Evolutionary conservation across 2,329 filamentous ascomycete species (phyloP), one percentile per base, ranked within the genome.

Genomic region (Trichoderma asperellum): DNA sequence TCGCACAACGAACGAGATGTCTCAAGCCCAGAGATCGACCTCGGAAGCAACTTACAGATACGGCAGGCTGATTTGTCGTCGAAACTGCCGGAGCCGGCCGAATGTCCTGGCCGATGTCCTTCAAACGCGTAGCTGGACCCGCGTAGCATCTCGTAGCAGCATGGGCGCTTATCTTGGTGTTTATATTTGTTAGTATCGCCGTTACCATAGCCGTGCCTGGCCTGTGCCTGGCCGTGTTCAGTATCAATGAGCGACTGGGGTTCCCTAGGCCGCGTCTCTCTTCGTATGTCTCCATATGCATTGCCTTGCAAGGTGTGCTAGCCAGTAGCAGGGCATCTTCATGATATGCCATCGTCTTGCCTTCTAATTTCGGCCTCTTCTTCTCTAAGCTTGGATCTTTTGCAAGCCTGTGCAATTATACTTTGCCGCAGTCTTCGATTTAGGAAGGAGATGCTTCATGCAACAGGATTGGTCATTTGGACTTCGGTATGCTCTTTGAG

Each of bases 31-130:
- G 34, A 56, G 27, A 66, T 49, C 52, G 35, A 37, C 52, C 52
- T 65, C 67, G 66, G 66, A 43, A 62, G 55, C 16, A 68, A 53
- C 2, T 68, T 37, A 68, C 52, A 29, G 66, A 68, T 68, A 68
- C 35, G 66, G 66, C 57, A 68, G 66, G 66, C 66, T 68, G 66
- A 49, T 47, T 40, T 34, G 29, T 37, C 27, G 18, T 43, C 37
- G 37, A 66, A 57, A 66, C 63, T 66, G 53, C 63, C 63, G 63
- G 63, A 58, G 63, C 63, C 63, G 63, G 35, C 63, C 63, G 63
- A 47, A 58, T 40, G 63, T 27, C 11, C 21, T n/a, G 21, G 16
- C 12, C 40, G 18, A 32, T 10, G 32, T 2, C 32, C 5, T 32
- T 55, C 24, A 27, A 27, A 11, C 37, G 21, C 43, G 24, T 12